Base-by-base conservation (phyloP, 192 early-diverging fungal species). In the Coemansia sp. region DNA sequence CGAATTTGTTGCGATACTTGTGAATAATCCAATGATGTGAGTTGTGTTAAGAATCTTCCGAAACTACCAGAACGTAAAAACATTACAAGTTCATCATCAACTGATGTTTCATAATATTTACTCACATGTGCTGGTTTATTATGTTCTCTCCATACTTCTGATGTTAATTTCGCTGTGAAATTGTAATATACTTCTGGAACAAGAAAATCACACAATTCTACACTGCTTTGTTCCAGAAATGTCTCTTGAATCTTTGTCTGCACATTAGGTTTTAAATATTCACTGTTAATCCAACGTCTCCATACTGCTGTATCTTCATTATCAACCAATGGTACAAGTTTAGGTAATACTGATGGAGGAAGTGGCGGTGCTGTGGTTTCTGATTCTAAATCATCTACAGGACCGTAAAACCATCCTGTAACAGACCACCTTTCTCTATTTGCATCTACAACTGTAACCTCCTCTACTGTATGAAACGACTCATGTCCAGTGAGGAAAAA, bases 371-470 rank as follows among this genome's bases (percentile, higher is more conserved):
- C 21, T 29, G n/a, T 31, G 21, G 50, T 4, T 8, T 58, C 51
- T 17, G 61, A 19, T 31, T 33, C 51, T 20, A 29, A 31, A 22
- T 54, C 25, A 10, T 14, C 68, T 0, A 52, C 68, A 0, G 86
- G 83, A 0, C 88, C 88, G 59, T 89, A 86, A 74, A 89, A 85
- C 88, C 88, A 89, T 2, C 88, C 88, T 5, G 86, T 86, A 20
- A 89, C 86, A 0, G 88, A 89, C 63, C 85, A 78, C 10, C 88
- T 74, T 21, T 75, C 81, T 55, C 83, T 76, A 33, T 61, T 51
- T 3, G 51, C 39, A 17, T 73, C 68, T 22, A 61, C 25, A 2
- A 85, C 84, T 55, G 85, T 84, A 11, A 87, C 79, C 25, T 88
- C 88, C 63, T 89, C 85, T 17, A 79, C 76, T 0, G 76, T 79